phyloP scores from a whole-genome alignment of 108 stramenopile species.

The Cylindrotheca closterium region DNA sequence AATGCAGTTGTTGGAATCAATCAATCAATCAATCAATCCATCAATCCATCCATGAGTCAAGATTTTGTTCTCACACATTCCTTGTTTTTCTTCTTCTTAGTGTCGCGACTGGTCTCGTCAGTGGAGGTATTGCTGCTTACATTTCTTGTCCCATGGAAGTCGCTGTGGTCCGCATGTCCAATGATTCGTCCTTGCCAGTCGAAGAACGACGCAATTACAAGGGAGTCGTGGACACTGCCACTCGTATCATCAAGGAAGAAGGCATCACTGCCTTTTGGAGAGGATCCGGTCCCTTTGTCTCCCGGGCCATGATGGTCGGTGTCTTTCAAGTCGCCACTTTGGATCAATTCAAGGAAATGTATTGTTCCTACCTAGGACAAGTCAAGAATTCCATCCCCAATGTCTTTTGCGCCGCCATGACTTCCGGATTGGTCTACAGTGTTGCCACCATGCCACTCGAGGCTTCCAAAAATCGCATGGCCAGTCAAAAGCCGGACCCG shows the following conservation, averaged over 20 bases:
- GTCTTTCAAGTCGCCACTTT: conserved; percentile 93
- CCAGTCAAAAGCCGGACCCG: conserved; percentile 78
- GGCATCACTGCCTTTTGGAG: conserved; percentile 89
- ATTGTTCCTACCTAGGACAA: conserved; percentile 55
- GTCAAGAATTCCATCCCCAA: conserved; percentile 80
- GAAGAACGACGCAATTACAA: conserved; percentile 86
- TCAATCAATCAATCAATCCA: no score
- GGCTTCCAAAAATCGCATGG: conserved; percentile 94
- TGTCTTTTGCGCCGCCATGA: conserved; percentile 92
- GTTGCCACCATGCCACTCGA: conserved; percentile 94
- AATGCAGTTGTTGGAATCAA: no score
- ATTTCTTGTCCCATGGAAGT: conserved; percentile 94
- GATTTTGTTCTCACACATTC: no score
- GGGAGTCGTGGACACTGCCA: conserved; percentile 68
- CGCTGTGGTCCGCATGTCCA: conserved; percentile 89
- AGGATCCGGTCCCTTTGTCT: conserved; percentile 86
- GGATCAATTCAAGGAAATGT: conserved; percentile 92
- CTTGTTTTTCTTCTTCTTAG: conserved; percentile 22
- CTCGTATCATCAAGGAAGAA: conserved; percentile 80
- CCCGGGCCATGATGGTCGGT: conserved; percentile 91
- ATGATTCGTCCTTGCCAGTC: conserved; percentile 81
- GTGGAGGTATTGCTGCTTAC: conserved; percentile 89
- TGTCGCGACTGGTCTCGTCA: conserved; percentile 75
- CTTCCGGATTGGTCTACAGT: conserved; percentile 89
- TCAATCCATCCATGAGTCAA: no score